These are phyloP conservation scores for rapeseed (Brassica napus) DNA, from an alignment of 345 rosid species.

Conservation along the genomic window DNA sequence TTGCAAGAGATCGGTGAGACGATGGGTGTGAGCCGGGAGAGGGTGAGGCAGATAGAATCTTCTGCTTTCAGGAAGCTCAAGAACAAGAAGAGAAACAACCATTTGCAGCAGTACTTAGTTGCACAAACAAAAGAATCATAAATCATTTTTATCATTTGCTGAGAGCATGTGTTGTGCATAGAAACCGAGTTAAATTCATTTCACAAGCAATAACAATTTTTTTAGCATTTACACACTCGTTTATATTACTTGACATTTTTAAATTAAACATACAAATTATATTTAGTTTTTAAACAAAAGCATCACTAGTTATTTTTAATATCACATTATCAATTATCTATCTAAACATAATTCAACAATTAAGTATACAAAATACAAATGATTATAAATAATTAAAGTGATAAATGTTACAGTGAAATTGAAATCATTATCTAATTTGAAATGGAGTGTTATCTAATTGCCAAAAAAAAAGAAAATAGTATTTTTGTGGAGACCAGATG, in stretches of 20 bases:
- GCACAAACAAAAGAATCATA: constrained; percentile 30
- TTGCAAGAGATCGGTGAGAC: constrained; percentile 92
- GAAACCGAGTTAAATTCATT: constrained; percentile 20
- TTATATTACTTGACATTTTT: neutral
- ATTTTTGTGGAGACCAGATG: neutral
- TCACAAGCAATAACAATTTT: constrained; percentile 10
- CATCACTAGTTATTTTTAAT: neutral
- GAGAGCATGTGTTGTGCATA: constrained; percentile 36
- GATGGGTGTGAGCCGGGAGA: constrained; percentile 84
- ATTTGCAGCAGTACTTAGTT: constrained; percentile 70
- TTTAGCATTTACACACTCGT: constrained; percentile 8
- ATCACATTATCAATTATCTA: neutral
- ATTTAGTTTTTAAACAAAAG: too few relatives aligned
- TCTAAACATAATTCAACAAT: neutral
- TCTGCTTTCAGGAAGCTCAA: constrained; percentile 80
- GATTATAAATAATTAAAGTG: neutral
- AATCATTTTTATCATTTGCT: neutral
- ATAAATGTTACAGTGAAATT: too few relatives aligned
- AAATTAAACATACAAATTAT: neutral
- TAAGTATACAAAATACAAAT: neutral
- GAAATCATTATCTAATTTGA: too few relatives aligned
- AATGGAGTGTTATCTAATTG: neutral
- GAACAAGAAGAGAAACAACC: constrained; percentile 73
- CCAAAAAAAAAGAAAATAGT: neutral
- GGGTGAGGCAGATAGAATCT: constrained; percentile 84